These are phyloP conservation scores for Stachybotrys elegans DNA, from an alignment of 2,329 filamentous ascomycete species.

Conservation along the genomic window DNA sequence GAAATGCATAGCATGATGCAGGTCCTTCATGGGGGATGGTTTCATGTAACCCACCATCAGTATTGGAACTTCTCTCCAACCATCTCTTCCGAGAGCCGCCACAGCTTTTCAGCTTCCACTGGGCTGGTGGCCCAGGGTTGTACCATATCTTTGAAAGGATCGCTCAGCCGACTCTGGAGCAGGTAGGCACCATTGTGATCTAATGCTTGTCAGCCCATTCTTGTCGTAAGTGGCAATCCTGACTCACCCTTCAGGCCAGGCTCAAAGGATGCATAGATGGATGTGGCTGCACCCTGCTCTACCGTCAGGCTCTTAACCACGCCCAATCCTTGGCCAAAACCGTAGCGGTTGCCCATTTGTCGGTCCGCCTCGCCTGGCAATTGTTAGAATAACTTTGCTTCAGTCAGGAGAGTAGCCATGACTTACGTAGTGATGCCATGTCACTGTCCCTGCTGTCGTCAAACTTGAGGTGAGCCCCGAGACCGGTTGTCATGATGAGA, in stretches of 20 bases:
- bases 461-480: slow-evolving; percentile 16
- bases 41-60: too few species aligned
- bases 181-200: slow-evolving; percentile 2
- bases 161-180: not conserved
- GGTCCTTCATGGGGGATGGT: too few species aligned
- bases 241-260: not conserved
- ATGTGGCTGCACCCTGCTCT: slow-evolving; percentile 1
- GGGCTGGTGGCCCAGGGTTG: not conserved
- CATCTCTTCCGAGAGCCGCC: not conserved
- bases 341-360: not conserved
- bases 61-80: not conserved
- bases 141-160: not conserved
- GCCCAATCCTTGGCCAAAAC: not conserved
- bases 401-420: too few species aligned
- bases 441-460: slow-evolving; percentile 6
- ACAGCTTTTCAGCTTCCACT: not conserved
- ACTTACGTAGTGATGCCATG: not conserved
- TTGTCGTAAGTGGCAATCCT: not conserved
- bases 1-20: too few species aligned
- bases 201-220: not conserved
- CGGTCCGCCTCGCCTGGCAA: not conserved
- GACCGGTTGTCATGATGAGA: slow-evolving; percentile 15
- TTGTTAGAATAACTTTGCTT: too few species aligned
- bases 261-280: not conserved
- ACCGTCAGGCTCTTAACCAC: not conserved